phyloP scores from a whole-genome alignment of 352 stramenopile species.

The Pythium dissimile region DNA sequence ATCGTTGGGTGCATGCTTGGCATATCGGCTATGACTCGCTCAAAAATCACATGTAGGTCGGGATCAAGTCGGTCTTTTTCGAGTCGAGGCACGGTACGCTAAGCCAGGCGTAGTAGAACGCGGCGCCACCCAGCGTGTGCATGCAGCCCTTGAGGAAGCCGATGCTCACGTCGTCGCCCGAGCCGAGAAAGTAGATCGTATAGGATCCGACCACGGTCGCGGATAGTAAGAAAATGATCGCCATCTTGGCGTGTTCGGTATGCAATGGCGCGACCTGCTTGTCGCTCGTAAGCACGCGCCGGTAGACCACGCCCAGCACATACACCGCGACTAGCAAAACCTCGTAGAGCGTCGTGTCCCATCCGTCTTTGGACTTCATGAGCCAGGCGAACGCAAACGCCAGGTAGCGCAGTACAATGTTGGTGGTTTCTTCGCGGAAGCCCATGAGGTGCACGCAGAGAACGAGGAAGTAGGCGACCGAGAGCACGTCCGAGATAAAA shows the following conservation, averaged over 20 bases:
- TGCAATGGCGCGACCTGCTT: constrained; percentile 49
- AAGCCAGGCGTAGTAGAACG: constrained; percentile 80
- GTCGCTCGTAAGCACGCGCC: constrained; percentile 41
- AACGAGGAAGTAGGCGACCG: constrained; percentile 81
- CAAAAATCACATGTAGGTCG: constrained; percentile 57
- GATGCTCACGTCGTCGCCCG: constrained; percentile 35
- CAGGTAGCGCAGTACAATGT: constrained; percentile 83
- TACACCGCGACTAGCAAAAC: constrained; percentile 59
- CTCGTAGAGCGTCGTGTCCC: constrained; percentile 69
- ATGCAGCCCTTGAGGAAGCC: constrained; percentile 64
- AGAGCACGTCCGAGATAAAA: constrained; percentile 86
- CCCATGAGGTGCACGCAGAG: constrained; percentile 85
- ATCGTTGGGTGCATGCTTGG: too few relatives aligned
- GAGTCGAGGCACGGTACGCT: constrained; percentile 74
- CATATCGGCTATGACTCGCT: not conserved
- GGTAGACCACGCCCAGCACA: constrained; percentile 51
- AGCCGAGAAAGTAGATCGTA: constrained; percentile 44
- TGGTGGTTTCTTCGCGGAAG: constrained; percentile 75
- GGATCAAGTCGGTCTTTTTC: constrained; percentile 81
- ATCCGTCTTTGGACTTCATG: constrained; percentile 83
- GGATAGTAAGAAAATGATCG: constrained; percentile 37
- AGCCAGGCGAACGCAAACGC: constrained; percentile 82
- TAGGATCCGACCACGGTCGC: constrained; percentile 43
- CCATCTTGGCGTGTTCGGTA: constrained; percentile 51
- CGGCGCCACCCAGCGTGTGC: constrained; percentile 58